Evolutionary conservation across 805 yeast genomes (phyloP).

Genomic region (Candida chilensis): DNA sequence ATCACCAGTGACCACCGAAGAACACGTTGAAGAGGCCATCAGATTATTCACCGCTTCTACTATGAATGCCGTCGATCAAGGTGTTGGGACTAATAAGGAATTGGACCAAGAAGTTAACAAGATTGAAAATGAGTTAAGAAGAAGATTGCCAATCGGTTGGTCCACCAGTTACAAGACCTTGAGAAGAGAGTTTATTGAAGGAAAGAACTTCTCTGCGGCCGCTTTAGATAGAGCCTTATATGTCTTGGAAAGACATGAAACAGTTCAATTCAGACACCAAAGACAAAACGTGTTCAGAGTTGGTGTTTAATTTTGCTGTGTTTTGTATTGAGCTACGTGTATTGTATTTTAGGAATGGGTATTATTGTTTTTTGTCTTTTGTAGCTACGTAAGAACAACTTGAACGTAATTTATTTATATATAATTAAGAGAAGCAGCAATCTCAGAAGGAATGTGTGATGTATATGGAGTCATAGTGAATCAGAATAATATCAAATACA

Average conservation of each 20-base stretch:
- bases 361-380: too few species aligned
- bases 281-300: conserved; percentile 72
- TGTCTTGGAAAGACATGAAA: conserved; percentile 78
- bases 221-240: conserved; percentile 79
- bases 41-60: conserved; percentile 94
- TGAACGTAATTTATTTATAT: too few species aligned
- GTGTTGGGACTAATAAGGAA: conserved; percentile 49
- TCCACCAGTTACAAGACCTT: conserved; percentile 82
- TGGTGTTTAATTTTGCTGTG: conserved; percentile 35
- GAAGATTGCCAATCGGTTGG: conserved; percentile 95
- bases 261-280: conserved; percentile 83
- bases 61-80: conserved; percentile 85
- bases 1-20: conserved; percentile 75
- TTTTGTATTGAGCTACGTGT: too few species aligned
- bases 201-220: conserved; percentile 50
- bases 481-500: too few species aligned
- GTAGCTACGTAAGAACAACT: too few species aligned
- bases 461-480: too few species aligned
- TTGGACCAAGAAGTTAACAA: conserved; percentile 62
- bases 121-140: conserved; percentile 78
- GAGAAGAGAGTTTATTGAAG: conserved; percentile 71
- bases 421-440: too few species aligned
- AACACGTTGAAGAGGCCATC: conserved; percentile 93
- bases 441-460: too few species aligned
- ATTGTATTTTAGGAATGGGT: too few species aligned